Evolutionary conservation across 228 moss, liverwort and hornwort genomes (phyloP), one percentile per base, ranked within the genome.

Genomic region (Sphagnum fallax): DNA sequence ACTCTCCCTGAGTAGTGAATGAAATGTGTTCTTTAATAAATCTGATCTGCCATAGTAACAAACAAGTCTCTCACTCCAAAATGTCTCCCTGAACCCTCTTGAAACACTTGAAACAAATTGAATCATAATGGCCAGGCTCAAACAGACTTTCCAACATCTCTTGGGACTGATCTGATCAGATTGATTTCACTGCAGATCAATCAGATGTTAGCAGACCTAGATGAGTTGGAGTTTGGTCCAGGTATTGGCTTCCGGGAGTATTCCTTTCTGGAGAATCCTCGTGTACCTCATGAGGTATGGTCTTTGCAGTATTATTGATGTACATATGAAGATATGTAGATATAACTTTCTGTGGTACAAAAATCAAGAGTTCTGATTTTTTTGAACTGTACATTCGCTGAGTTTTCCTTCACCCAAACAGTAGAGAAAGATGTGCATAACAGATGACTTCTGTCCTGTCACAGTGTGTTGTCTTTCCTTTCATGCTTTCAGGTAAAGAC

Each of bases 241-340:
- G 74, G 64, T 62, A 92, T 93, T 50, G 75, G 80, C 60, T 90
- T 98, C 73, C 83, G 97, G 18, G 97, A 93, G 63, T 93, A 93
- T 73, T 91, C 93, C 48, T 98, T 93, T 79, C 73, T 98, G 8
- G 87, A 90, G 12, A 98, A 93, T 53, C 80, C 85, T 64, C 87
- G 80, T 16, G 67, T 93, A 50, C 87, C 87, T 13, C 71, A 55
- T 51, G 83, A 91, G 93, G 92, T 92, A 51, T 60, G 72, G 48
- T 57, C 6, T 48, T 4, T 52, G 8, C 18, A 48, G 47, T n/a
- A 10, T 52, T 48, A 8, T 61, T 11, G 52, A 61, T 6, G 63
- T 6, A 47, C 53, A 14, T n/a, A 5, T 13, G 52, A 53, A 11
- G 47, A 8, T 58, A 48, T 57, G 11, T 55, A 55, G 13, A 69